Evolutionary conservation across 768 basidiomycete species (phyloP).

Genomic region (Aureoboletus auriporus): DNA sequence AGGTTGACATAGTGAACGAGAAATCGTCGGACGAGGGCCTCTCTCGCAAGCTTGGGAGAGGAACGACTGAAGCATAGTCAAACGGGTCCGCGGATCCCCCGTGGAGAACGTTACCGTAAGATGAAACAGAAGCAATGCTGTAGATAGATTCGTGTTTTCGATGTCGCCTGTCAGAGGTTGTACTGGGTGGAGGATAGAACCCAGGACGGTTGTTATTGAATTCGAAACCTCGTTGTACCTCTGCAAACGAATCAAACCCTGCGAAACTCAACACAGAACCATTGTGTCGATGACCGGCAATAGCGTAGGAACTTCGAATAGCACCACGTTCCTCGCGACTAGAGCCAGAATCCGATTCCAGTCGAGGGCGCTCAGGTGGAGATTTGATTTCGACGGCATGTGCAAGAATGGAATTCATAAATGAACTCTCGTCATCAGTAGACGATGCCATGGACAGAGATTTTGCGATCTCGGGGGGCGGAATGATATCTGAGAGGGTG

Average conservation of each 20-base stretch:
- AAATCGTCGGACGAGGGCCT: constrained; percentile 59
- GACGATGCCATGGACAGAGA: constrained; percentile 44
- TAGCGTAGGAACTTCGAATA: constrained; percentile 10
- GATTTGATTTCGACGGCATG: constrained; percentile 39
- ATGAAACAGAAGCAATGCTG: constrained; percentile 78
- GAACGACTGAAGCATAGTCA: constrained; percentile 46
- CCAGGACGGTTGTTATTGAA: constrained; percentile 57
- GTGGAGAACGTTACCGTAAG: constrained; percentile 66
- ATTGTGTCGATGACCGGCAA: constrained; percentile 30
- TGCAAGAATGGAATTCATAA: constrained; percentile 53
- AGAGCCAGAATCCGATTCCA: constrained; percentile 45
- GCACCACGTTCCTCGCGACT: constrained; percentile 27
- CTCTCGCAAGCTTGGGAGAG: constrained; percentile 45
- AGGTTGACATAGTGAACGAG: constrained; percentile 47
- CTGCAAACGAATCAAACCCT: constrained; percentile 73
- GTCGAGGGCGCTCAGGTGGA: constrained; percentile 30
- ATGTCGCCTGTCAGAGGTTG: constrained; percentile 37
- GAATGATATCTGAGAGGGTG: constrained; percentile 75
- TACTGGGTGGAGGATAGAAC: constrained; percentile 57
- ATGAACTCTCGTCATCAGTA: constrained; percentile 46
- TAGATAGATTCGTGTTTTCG: constrained; percentile 54
- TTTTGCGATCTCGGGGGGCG: constrained; percentile 51
- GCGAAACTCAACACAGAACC: constrained; percentile 60
- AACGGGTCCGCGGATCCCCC: constrained; percentile 68
- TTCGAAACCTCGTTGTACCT: constrained; percentile 77